Evolutionary conservation across 2,329 filamentous ascomycete species (phyloP), one percentile per base, ranked within the genome.

Genomic region (Claviceps spartinae): DNA sequence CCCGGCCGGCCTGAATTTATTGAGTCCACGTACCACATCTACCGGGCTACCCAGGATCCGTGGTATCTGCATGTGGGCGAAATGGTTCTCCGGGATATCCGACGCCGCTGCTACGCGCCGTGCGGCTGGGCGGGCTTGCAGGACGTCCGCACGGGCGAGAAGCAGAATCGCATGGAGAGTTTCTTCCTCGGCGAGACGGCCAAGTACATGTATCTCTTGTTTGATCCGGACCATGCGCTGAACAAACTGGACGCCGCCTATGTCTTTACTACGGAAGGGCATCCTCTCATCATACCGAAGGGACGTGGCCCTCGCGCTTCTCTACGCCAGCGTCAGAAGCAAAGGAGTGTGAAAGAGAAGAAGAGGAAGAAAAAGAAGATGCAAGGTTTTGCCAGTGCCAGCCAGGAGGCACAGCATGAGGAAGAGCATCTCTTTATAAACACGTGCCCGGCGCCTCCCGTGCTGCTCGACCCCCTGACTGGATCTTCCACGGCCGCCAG

Each of bases 41-140:
- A 94, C 65, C 84, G 86, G 49, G 90, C 91, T 2, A 97, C 93
- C 0, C 80, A 84, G 60, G 93, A 98, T 65, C 90, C 90, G 0
- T 98, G 91, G 90, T 97, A 96, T 67, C 74, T 97, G 4, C 85
- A 96, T 63, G 86, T 95, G 20, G 93, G 90, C 30, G 93, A 98
- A 66, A 98, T 98, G 93, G 84, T 89, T 0, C 73, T 96, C 52
- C 79, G 81, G 53, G 93, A 98, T 62, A 89, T 98, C 61, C 84
- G 86, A 61, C 77, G 87, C 48, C 80, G 91, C 51, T 98, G 93
- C 68, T 89, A 88, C 81, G 88, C 89, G 0, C 78, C 80, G 55
- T 98, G 93, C 61, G 93, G 93, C 42, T 97, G 91, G 89, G 87
- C 91, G 14, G 91, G 91, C 0, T 74, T 97, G 38, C 84, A 89